These are phyloP conservation scores for Seiridium cupressi DNA, from an alignment of 2,329 filamentous ascomycete genomes.

Conservation along the genomic window DNA sequence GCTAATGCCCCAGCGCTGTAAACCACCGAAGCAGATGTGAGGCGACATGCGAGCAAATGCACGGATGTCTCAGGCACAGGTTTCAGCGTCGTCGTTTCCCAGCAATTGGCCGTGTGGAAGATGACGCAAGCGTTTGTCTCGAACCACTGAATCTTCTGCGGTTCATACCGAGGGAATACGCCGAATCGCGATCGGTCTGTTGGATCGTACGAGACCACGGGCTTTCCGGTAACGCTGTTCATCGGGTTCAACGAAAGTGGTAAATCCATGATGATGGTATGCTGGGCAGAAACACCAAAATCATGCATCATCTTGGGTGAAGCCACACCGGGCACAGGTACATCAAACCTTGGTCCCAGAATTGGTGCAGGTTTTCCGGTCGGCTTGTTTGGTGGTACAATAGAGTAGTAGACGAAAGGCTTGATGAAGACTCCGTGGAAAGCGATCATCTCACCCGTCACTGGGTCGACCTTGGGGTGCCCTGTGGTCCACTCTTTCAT, in stretches of 20 bases:
- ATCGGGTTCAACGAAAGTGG: slow-evolving; percentile 64
- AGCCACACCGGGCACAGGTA: slow-evolving; percentile 57
- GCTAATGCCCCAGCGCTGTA: slow-evolving; percentile 64
- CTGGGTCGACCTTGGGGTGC: slow-evolving; percentile 65
- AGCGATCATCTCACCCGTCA: slow-evolving; percentile 63
- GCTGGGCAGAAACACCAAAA: slow-evolving; percentile 62
- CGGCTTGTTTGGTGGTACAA: slow-evolving; percentile 24
- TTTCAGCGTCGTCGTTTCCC: slow-evolving; percentile 49
- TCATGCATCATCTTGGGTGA: slow-evolving; percentile 75
- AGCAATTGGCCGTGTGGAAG: slow-evolving; percentile 71
- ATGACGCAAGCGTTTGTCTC: slow-evolving; percentile 67
- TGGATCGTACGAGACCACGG: slow-evolving; percentile 59
- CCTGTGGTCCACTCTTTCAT: slow-evolving; percentile 72
- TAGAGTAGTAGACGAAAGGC: slow-evolving; percentile 67
- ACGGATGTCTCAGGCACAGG: slow-evolving; percentile 39
- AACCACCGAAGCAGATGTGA: slow-evolving; percentile 64
- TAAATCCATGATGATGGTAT: slow-evolving; percentile 69
- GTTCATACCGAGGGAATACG: slow-evolving; percentile 62
- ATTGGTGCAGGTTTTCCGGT: slow-evolving; percentile 20
- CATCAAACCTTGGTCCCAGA: slow-evolving; percentile 40
- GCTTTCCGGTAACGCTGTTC: slow-evolving; percentile 54
- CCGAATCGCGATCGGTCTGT: slow-evolving; percentile 60
- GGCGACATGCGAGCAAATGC: slow-evolving; percentile 64
- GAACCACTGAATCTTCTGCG: slow-evolving; percentile 62
- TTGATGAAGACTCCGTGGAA: slow-evolving; percentile 66